Percentiles rank a stretch among this genome's conserved stretches.
phyloP scores from a whole-genome alignment of 352 stramenopile genomes.

The Globisporangium cederbergense region DNA sequence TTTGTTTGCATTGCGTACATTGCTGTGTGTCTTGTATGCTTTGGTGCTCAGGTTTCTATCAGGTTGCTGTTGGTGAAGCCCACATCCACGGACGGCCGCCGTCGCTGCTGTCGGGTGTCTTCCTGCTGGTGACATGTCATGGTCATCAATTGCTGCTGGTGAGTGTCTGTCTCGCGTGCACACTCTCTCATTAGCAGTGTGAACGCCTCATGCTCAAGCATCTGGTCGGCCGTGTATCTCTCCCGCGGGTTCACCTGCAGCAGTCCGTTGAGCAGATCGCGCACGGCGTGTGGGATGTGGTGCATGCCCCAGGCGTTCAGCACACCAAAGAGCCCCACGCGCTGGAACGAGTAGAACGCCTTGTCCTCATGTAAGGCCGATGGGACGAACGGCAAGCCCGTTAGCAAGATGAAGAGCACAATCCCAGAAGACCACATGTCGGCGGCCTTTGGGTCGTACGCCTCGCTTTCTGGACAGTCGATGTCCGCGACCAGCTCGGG shows the following conservation, averaged over 20 bases:
- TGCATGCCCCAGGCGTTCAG: slow-evolving; percentile 30
- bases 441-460: slow-evolving; percentile 28
- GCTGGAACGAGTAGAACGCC: slow-evolving; percentile 29
- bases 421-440: slow-evolving; percentile 62
- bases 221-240: neutral
- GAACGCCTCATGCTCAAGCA: slow-evolving; percentile 4
- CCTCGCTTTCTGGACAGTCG: neutral
- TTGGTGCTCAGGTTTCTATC: neutral
- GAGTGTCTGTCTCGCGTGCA: neutral
- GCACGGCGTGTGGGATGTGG: neutral
- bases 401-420: slow-evolving; percentile 60
- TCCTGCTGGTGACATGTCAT: slow-evolving; percentile 1
- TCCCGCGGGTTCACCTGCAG: slow-evolving; percentile 27
- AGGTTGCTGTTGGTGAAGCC: neutral
- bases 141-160: neutral
- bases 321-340: slow-evolving; percentile 26
- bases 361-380: slow-evolving; percentile 27
- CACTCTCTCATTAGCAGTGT: neutral
- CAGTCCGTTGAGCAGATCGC: slow-evolving; percentile 15
- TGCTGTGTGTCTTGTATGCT: neutral
- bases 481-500: slow-evolving; percentile 31
- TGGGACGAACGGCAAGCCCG: slow-evolving; percentile 37
- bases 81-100: neutral
- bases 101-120: neutral
- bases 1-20: neutral